These are phyloP conservation scores for Acrocalymma vagum DNA, from an alignment of 2,329 filamentous ascomycete species.

Conservation along the genomic window DNA sequence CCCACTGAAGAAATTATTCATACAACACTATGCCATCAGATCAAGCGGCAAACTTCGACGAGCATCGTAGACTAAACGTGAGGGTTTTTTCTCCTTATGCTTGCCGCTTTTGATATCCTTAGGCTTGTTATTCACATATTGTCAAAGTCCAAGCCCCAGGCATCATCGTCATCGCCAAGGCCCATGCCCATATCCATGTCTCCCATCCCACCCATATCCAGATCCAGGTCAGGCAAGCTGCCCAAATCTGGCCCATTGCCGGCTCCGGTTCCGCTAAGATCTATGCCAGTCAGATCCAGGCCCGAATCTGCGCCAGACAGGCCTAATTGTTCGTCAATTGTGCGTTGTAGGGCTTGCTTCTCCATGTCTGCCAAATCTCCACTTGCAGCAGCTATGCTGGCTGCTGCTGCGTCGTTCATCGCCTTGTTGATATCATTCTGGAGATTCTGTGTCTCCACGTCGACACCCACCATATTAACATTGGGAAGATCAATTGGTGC, in stretches of 20 bases:
- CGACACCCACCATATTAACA: constrained; percentile 36
- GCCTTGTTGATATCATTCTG: constrained; percentile 43
- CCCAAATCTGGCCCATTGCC: constrained; percentile 31
- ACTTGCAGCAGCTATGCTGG: constrained; percentile 34
- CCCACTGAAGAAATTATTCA: too few relatives aligned
- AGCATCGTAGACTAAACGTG: too few relatives aligned
- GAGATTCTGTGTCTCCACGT: constrained; percentile 35
- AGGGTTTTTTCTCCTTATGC: too few relatives aligned
- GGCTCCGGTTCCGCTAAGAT: constrained; percentile 25
- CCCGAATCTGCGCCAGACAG: constrained; percentile 32
- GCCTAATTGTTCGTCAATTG: constrained; percentile 35
- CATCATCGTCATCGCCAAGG: constrained; percentile 41
- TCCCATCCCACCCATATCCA: constrained; percentile 41
- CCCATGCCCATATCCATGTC: constrained; percentile 35
- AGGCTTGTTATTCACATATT: too few relatives aligned
- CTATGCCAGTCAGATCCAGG: constrained; percentile 41
- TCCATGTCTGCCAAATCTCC: constrained; percentile 36
- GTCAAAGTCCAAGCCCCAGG: constrained; percentile 55
- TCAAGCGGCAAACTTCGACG: too few relatives aligned
- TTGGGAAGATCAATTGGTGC: constrained; percentile 35
- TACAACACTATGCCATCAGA: too few relatives aligned
- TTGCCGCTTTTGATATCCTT: too few relatives aligned
- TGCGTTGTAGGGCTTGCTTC: constrained; percentile 42
- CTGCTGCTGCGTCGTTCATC: constrained; percentile 46
- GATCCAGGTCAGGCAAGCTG: constrained; percentile 35